Percentiles rank a stretch among this genome's conserved stretches.
Evolutionary conservation across 2,329 filamentous ascomycete genomes (phyloP).

Genomic region (Fusarium xyrophilum): DNA sequence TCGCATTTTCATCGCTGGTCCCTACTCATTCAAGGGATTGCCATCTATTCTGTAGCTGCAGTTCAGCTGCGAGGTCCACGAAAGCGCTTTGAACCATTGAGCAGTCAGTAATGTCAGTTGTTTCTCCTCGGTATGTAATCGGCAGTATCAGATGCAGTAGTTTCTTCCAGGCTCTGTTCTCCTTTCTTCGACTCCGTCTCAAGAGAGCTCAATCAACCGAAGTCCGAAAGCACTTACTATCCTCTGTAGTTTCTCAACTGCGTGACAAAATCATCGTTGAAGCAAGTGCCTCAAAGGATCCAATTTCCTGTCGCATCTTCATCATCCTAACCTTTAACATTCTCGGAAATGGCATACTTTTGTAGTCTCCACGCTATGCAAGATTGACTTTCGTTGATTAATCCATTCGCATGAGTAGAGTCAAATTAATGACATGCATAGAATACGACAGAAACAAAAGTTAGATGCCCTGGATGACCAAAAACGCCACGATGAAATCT

Average conservation of each 20-base stretch:
- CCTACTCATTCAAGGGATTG: neutral
- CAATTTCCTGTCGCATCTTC: no score
- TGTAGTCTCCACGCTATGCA: neutral
- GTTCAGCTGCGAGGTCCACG: rapidly evolving
- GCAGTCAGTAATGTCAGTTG: neutral
- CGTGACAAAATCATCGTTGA: neutral
- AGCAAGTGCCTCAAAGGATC: no score
- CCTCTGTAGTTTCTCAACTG: no score
- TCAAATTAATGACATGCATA: neutral
- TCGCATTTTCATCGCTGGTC: rapidly evolving
- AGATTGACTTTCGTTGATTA: neutral
- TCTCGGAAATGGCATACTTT: neutral
- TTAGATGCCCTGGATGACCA: neutral
- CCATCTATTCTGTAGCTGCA: neutral
- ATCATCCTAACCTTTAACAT: neutral
- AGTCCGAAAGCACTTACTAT: rapidly evolving
- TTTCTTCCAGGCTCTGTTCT: rapidly evolving
- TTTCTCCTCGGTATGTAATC: neutral
- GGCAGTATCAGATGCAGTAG: rapidly evolving
- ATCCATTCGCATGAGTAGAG: neutral
- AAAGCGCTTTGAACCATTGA: rapidly evolving
- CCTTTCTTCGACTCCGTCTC: no score
- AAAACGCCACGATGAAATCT: neutral
- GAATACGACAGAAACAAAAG: neutral
- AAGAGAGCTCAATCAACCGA: rapidly evolving